Percentiles rank a stretch among this genome's conserved stretches.
phyloP scores from a whole-genome alignment of 352 stramenopile species.

The Blastocystis sp. region DNA sequence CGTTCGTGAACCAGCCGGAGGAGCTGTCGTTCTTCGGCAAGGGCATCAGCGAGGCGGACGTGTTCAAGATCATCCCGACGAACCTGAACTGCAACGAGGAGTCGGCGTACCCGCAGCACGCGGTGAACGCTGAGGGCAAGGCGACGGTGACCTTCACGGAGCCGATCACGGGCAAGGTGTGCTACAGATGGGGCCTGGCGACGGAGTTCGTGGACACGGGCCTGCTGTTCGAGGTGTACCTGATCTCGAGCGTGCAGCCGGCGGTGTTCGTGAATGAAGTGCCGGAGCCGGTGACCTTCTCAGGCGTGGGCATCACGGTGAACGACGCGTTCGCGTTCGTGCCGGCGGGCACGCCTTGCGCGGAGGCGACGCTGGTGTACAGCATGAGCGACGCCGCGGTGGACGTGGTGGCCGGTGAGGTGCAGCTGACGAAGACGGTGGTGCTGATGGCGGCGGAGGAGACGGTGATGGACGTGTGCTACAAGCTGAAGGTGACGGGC shows the following conservation, averaged over 20 bases:
- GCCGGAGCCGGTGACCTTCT: conserved; percentile 49
- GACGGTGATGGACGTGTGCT: conserved; percentile 61
- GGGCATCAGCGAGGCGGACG: conserved; percentile 60
- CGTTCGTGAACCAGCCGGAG: conserved; percentile 13
- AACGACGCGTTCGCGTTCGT: conserved; percentile 29
- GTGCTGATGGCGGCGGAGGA: not conserved
- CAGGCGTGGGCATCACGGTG: conserved; percentile 51
- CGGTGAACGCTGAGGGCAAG: not conserved
- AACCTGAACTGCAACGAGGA: conserved; percentile 16
- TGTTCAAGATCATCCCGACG: conserved; percentile 34
- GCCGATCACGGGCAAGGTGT: conserved; percentile 60
- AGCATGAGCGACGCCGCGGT: conserved; percentile 1
- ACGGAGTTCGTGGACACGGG: conserved; percentile 14
- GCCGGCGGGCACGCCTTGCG: conserved; percentile 2
- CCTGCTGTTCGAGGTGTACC: conserved; percentile 62
- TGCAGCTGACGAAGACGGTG: conserved; percentile 6
- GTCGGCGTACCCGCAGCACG: not conserved
- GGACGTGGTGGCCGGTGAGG: conserved; percentile 36
- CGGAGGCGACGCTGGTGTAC: not conserved
- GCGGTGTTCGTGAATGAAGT: conserved; percentile 18
- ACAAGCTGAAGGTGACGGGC: conserved; percentile 36
- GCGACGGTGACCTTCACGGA: conserved; percentile 16
- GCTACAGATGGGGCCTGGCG: conserved; percentile 44
- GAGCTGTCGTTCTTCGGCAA: conserved; percentile 18
- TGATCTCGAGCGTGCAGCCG: conserved; percentile 17